Base-by-base conservation (phyloP, 176 grass and related monocot genomes). In the Paspalum notatum region DNA sequence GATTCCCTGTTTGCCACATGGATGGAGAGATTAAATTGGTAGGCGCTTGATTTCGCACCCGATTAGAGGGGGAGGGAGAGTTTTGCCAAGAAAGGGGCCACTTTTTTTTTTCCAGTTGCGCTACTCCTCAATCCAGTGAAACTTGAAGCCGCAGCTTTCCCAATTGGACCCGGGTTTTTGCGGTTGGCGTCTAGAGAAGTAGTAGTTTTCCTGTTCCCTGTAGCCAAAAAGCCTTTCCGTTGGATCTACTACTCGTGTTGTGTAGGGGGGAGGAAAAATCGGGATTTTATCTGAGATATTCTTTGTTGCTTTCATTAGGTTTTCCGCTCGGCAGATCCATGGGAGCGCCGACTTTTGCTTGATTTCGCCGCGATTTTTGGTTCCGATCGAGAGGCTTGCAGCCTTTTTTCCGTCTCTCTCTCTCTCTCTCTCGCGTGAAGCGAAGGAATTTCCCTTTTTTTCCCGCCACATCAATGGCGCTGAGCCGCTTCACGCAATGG, bases 401-500 rank as follows among this genome's bases (percentile, higher is more conserved):
- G 41, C 4, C 39, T 0, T 37, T 24, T 58, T 50, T 54, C n/a
- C n/a, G n/a, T n/a, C n/a, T n/a, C n/a, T n/a, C n/a, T 59, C 25
- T 12, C 12, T 3, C 32, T 59, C 25, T 12, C 12, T 6, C 67
- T 46, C 69, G 27, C 61, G 42, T 49, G 60, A 55, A 74, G 18
- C 38, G 32, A 8, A 21, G 57, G 8, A 39, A 24, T 38, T 43
- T 22, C 56, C 56, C n/a, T 76, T 70, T 24, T 53, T 2, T n/a
- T n/a, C n/a, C 17, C 71, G 48, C 21, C 78, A 89, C 82, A 72
- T 75, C 83, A 50, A 86, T 78, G 88, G 73, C 66, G 66, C 27
- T 90, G 43, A 77, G 68, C 59, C 78, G 83, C 75, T 82, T 90
- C 73, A 78, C 88, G 12, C 88, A 90, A 56, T 90, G 88, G 88